These are phyloP conservation scores for Trichothecium roseum DNA, from an alignment of 2,329 filamentous ascomycete genomes.

Conservation along the genomic window DNA sequence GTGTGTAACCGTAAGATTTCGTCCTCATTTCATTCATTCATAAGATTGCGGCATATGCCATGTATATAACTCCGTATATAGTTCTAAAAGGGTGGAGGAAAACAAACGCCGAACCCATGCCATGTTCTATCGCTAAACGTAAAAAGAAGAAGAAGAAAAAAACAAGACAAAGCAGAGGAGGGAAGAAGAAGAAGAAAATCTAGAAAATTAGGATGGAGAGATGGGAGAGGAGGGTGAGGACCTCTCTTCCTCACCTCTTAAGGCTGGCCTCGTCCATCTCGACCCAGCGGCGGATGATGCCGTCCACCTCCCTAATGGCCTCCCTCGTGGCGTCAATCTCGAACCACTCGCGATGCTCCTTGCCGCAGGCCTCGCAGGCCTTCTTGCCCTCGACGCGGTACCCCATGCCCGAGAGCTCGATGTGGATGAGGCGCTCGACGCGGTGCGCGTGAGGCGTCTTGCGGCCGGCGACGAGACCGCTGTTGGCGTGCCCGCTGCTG, in stretches of 20 bases:
- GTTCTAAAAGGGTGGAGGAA: too few relatives aligned
- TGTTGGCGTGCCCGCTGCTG: neutral
- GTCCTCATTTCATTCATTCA: too few relatives aligned
- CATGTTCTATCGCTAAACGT: too few relatives aligned
- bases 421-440: constrained; percentile 81
- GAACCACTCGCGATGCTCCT: constrained; percentile 91
- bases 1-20: too few relatives aligned
- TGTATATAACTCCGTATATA: too few relatives aligned
- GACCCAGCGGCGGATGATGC: constrained; percentile 75
- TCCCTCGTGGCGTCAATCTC: constrained; percentile 67
- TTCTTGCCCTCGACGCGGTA: constrained; percentile 36
- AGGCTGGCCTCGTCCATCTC: constrained; percentile 17
- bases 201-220: too few relatives aligned
- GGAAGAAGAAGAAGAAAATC: too few relatives aligned
- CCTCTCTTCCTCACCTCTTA: neutral
- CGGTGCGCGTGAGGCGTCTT: constrained; percentile 81
- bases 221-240: too few relatives aligned
- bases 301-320: constrained; percentile 55
- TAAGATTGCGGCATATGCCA: too few relatives aligned
- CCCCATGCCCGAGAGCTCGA: constrained; percentile 65
- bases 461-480: constrained; percentile 30
- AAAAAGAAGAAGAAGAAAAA: too few relatives aligned
- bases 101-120: too few relatives aligned
- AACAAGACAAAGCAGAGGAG: too few relatives aligned
- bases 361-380: constrained; percentile 68